Percentiles rank a stretch among this genome's conserved stretches.
Evolutionary conservation across 805 yeast genomes (phyloP).

Genomic region (Yamadazyma sp.): DNA sequence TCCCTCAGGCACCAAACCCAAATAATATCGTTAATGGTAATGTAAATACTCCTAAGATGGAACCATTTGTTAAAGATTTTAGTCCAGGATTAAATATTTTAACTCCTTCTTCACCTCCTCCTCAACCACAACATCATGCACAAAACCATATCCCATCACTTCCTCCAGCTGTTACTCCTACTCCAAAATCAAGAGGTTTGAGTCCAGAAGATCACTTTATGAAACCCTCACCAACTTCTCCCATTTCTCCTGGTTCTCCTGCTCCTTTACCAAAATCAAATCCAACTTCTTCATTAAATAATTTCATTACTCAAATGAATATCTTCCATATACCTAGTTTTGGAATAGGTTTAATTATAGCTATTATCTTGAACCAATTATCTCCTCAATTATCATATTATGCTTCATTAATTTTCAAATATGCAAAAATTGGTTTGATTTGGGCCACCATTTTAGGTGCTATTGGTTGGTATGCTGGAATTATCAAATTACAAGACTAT

Average conservation of each 20-base stretch:
- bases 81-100: slow-evolving; percentile 7
- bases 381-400: slow-evolving; percentile 21
- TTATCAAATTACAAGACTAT: slow-evolving; percentile 13
- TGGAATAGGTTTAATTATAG: slow-evolving; percentile 23
- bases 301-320: neutral
- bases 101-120: slow-evolving; percentile 1
- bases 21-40: neutral
- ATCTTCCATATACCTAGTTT: slow-evolving; percentile 27
- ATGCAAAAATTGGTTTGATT: slow-evolving; percentile 21
- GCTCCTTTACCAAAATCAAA: neutral
- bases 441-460: slow-evolving; percentile 24
- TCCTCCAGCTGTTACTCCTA: no score
- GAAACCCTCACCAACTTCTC: slow-evolving; percentile 9
- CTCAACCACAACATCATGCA: no score
- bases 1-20: slow-evolving; percentile 1
- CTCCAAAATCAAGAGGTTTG: no score
- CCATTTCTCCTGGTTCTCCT: slow-evolving; percentile 14
- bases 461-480: slow-evolving; percentile 29
- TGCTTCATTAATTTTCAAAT: slow-evolving; percentile 15
- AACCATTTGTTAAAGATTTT: slow-evolving; percentile 3
- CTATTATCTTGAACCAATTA: slow-evolving; percentile 19
- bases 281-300: neutral
- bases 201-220: neutral
- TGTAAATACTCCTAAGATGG: neutral
- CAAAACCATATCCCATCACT: no score